These are phyloP conservation scores for Nicotiana paniculata DNA, from an alignment of 257 asterid genomes.

Conservation along the genomic window DNA sequence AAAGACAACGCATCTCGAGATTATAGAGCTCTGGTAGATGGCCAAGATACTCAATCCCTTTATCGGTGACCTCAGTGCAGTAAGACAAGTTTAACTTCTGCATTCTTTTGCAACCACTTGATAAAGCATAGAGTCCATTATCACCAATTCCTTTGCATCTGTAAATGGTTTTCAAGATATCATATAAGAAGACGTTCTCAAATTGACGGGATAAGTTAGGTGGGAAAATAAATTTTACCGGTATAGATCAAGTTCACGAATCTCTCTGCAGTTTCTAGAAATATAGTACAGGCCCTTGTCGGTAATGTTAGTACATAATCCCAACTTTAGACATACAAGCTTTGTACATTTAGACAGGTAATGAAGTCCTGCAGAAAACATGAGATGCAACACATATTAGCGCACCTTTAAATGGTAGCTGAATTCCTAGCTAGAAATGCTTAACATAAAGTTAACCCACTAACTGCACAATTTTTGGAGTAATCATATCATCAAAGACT, in stretches of 20 bases:
- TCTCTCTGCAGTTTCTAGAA: constrained; percentile 46
- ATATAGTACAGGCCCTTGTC: constrained; percentile 54
- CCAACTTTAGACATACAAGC: constrained; percentile 55
- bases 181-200: constrained; percentile 3
- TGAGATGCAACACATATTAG: neutral
- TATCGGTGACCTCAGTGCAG: constrained; percentile 44
- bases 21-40: constrained; percentile 35
- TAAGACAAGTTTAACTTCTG: constrained; percentile 55
- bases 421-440: neutral
- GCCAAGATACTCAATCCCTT: constrained; percentile 47
- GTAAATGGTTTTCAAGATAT: constrained; percentile 9
- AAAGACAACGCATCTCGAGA: constrained; percentile 50
- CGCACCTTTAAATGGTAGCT: neutral
- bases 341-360: constrained; percentile 51
- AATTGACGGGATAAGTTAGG: neutral
- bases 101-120: constrained; percentile 53
- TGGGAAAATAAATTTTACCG: constrained; percentile 25
- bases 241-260: constrained; percentile 65
- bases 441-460: neutral
- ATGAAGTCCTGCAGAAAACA: constrained; percentile 42
- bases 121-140: constrained; percentile 47
- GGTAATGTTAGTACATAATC: constrained; percentile 52
- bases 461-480: neutral
- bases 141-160: constrained; percentile 63
- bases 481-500: neutral